phyloP scores from a whole-genome alignment of 352 stramenopile genomes.

The Phytophthora cryptogea region DNA sequence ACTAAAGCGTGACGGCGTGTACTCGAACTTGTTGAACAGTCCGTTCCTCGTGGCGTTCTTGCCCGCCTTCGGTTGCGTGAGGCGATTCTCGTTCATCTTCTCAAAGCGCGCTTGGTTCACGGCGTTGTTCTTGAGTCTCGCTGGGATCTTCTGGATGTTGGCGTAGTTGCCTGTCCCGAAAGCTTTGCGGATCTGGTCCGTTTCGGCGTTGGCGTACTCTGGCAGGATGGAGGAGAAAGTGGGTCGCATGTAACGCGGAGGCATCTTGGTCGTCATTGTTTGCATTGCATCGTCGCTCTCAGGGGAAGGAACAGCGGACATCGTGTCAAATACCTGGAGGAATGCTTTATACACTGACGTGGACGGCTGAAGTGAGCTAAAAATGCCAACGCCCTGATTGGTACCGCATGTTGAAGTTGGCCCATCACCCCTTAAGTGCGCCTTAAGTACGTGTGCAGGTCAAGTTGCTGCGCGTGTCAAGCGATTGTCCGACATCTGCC shows the following conservation, averaged over 20 bases:
- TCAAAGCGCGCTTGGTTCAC: conserved; percentile 73
- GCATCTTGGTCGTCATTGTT: conserved; percentile 16
- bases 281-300: conserved; percentile 4
- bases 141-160: conserved; percentile 71
- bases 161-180: conserved; percentile 71
- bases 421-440: conserved; percentile 19
- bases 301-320: conserved; percentile 10
- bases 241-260: conserved; percentile 82
- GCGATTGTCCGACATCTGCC: conserved; percentile 2
- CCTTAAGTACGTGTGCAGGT: conserved; percentile 17
- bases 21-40: conserved; percentile 82
- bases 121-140: conserved; percentile 51
- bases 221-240: conserved; percentile 84
- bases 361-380: conserved; percentile 8
- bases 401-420: conserved; percentile 26
- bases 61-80: conserved; percentile 36
- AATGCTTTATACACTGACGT: no score
- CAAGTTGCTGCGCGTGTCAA: conserved; percentile 3
- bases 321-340: neutral
- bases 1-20: conserved; percentile 69
- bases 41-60: conserved; percentile 72
- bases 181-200: conserved; percentile 76
- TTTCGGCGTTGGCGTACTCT: conserved; percentile 79
- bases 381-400: conserved; percentile 15
- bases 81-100: conserved; percentile 80